Conservation (phyloP, 116 monocot genomes). For the Papilionanthe hybrid region DNA sequence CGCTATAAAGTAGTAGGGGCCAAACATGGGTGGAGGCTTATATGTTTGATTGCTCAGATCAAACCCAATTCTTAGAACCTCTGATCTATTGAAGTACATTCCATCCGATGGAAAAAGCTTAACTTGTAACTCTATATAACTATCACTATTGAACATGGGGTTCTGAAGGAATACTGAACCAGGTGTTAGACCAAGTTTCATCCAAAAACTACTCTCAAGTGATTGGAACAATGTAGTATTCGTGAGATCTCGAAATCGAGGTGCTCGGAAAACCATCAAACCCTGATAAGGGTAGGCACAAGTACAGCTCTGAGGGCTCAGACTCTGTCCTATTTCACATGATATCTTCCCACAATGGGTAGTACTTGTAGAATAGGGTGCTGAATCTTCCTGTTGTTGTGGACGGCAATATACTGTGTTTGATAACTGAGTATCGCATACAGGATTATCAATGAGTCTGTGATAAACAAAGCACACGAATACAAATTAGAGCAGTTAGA, state of each 20-base stretch:
- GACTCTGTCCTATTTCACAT: constrained; percentile 20
- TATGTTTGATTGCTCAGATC: constrained; percentile 35
- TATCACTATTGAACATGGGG: constrained; percentile 13
- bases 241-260: constrained; percentile 35
- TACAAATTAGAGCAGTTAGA: neutral
- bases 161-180: constrained; percentile 32
- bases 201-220: constrained; percentile 36
- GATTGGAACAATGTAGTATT: constrained; percentile 31
- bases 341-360: constrained; percentile 18
- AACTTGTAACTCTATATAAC: constrained; percentile 28
- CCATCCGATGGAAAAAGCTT: constrained; percentile 33
- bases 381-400: constrained; percentile 1
- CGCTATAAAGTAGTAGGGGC: constrained; percentile 32
- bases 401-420: constrained; percentile 22
- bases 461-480: neutral
- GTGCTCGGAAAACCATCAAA: constrained; percentile 33
- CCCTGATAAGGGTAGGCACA: constrained; percentile 45
- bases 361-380: constrained; percentile 25
- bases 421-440: constrained; percentile 14
- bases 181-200: constrained; percentile 25
- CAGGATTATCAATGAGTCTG: constrained; percentile 42
- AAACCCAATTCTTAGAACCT: constrained; percentile 25
- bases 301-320: constrained; percentile 34
- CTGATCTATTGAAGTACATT: constrained; percentile 20
- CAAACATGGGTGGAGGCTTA: constrained; percentile 33